These are phyloP conservation scores for Trypanosoma vivax DNA, from an alignment of 208 protist species.

Conservation along the genomic window DNA sequence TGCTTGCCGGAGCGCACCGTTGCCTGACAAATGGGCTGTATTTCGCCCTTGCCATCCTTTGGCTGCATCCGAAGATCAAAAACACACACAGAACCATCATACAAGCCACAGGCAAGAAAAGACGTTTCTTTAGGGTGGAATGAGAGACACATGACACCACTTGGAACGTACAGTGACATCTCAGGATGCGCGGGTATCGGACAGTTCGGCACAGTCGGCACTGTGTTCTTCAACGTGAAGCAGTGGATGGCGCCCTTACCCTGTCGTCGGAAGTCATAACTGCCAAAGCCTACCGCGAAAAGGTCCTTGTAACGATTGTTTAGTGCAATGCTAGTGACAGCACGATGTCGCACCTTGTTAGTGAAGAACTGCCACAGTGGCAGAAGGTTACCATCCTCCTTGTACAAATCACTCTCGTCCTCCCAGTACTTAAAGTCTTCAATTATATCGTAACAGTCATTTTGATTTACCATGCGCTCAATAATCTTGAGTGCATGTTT, in stretches of 20 bases:
- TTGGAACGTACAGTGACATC: conserved; percentile 85
- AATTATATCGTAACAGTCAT: conserved; percentile 94
- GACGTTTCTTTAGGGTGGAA: conserved; percentile 90
- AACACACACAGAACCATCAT: conserved; percentile 94
- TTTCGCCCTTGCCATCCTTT: conserved; percentile 35
- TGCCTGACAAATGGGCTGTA: conserved; percentile 84
- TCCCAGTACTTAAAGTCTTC: conserved; percentile 98
- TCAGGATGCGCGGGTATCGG: conserved; percentile 87
- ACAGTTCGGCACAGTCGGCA: conserved; percentile 51
- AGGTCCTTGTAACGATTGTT: conserved; percentile 95
- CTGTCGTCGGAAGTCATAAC: conserved; percentile 96
- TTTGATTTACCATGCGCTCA: conserved; percentile 98
- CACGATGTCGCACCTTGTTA: conserved; percentile 75
- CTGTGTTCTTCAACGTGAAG: conserved; percentile 97
- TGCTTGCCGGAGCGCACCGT: conserved; percentile 95
- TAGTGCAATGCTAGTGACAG: conserved; percentile 92
- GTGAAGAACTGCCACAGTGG: conserved; percentile 95
- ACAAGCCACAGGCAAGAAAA: conserved; percentile 93
- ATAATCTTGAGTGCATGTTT: conserved; percentile 80
- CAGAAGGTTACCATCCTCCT: conserved; percentile 92
- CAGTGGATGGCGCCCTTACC: conserved; percentile 90
- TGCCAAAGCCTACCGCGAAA: conserved; percentile 96
- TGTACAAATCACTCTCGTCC: conserved; percentile 92
- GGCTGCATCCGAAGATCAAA: conserved; percentile 86
- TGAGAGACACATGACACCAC: conserved; percentile 94